phyloP scores from a whole-genome alignment of 805 yeast species.

The Danielia reshetovae region DNA sequence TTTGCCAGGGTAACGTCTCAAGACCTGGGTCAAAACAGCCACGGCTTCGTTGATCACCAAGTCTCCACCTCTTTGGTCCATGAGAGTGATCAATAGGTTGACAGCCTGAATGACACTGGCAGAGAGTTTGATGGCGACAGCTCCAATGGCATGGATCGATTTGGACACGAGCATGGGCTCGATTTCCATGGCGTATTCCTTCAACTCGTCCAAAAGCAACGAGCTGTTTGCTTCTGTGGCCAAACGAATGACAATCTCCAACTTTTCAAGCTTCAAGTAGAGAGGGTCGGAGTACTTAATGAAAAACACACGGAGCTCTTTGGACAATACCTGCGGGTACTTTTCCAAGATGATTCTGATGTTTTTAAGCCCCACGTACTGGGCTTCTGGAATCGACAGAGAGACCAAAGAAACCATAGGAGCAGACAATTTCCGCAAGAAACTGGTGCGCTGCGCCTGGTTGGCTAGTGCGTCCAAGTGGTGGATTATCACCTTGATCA shows the following conservation, averaged over 20 bases:
- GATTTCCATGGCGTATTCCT: constrained; percentile 80
- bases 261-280: constrained; percentile 70
- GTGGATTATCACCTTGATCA: constrained; percentile 74
- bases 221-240: constrained; percentile 58
- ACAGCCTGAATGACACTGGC: constrained; percentile 53
- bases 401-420: constrained; percentile 86
- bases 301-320: constrained; percentile 85
- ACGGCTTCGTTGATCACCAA: constrained; percentile 58
- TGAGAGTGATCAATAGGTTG: constrained; percentile 54
- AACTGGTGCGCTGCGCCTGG: constrained; percentile 34
- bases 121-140: constrained; percentile 63
- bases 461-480: constrained; percentile 50
- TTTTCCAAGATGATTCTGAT: constrained; percentile 85
- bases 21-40: constrained; percentile 57
- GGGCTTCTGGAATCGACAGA: constrained; percentile 84
- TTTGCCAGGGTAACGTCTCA: constrained; percentile 60
- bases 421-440: constrained; percentile 70
- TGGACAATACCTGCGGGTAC: constrained; percentile 73
- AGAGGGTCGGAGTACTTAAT: constrained; percentile 83
- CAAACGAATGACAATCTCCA: constrained; percentile 69
- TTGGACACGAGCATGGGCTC: constrained; percentile 73
- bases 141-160: constrained; percentile 65
- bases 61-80: constrained; percentile 60
- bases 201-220: constrained; percentile 61
- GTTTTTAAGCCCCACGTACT: constrained; percentile 87